These are phyloP conservation scores for Cryphonectria japonica DNA, from an alignment of 2,329 filamentous ascomycete genomes.

Conservation along the genomic window DNA sequence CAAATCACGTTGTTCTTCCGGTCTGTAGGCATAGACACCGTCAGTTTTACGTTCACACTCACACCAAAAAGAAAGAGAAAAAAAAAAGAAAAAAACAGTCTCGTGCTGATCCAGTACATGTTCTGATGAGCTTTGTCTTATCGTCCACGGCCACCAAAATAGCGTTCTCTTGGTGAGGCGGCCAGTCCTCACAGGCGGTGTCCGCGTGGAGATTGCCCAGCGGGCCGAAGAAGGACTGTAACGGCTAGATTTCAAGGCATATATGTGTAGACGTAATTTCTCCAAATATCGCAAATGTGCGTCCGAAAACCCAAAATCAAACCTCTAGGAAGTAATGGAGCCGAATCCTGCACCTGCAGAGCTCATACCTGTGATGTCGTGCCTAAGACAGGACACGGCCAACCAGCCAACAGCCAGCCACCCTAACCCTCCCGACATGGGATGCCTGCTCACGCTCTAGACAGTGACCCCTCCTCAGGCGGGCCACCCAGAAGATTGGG, in stretches of 20 bases:
- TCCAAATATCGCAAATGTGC: neutral
- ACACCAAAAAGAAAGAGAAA: neutral
- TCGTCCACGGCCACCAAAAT: neutral
- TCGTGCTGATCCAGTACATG: neutral
- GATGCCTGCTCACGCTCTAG: neutral
- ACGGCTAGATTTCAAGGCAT: neutral
- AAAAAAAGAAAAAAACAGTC: no score
- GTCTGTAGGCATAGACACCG: neutral
- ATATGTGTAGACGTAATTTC: neutral
- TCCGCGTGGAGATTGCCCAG: neutral
- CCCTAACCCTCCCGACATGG: slow-evolving; percentile 9
- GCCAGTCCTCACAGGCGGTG: neutral
- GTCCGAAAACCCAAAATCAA: neutral
- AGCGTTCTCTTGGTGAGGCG: neutral
- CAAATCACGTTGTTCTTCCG: neutral
- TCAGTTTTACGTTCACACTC: neutral
- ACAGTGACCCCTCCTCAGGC: slow-evolving; percentile 5
- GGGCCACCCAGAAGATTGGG: neutral
- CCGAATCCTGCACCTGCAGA: neutral
- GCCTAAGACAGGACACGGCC: neutral
- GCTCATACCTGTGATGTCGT: neutral
- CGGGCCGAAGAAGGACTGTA: neutral
- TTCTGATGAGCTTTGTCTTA: neutral
- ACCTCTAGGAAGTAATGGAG: neutral
- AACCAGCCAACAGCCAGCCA: neutral